Percentiles rank a stretch among this genome's conserved stretches.
Evolutionary conservation across 169 alveolate genomes (phyloP).

Genomic region (Plasmodium chabaudi): DNA sequence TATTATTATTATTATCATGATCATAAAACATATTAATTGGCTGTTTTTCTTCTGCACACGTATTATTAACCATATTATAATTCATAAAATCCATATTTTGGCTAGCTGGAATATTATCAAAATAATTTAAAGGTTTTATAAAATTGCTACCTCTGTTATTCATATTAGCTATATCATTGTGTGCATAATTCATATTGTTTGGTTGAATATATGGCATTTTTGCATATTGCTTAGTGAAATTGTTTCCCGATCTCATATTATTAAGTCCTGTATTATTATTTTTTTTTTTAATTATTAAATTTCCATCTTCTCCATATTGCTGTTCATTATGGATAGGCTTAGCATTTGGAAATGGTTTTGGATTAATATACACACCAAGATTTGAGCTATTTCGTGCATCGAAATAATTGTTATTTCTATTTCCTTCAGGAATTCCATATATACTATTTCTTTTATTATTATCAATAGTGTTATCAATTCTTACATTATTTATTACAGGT

Average conservation of each 20-base stretch:
- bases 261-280: background rate
- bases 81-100: slow-evolving; percentile 26
- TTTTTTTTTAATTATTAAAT: slow-evolving; percentile 1
- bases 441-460: too few species aligned
- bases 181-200: slow-evolving; percentile 28
- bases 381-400: too few species aligned
- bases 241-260: too few species aligned
- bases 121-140: slow-evolving; percentile 19
- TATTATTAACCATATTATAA: slow-evolving; percentile 2
- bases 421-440: too few species aligned
- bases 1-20: too few species aligned
- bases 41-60: too few species aligned
- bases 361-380: background rate
- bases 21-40: too few species aligned
- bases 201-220: background rate
- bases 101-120: slow-evolving; percentile 22
- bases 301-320: background rate
- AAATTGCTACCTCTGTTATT: slow-evolving; percentile 8
- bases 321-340: slow-evolving; percentile 4
- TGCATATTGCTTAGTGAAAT: too few species aligned
- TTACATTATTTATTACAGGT: too few species aligned
- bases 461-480: too few species aligned
- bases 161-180: slow-evolving; percentile 3
- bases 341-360: background rate
- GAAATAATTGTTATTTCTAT: too few species aligned